Conservation (phyloP, 2,329 filamentous ascomycete species). For the Verticillium zaregamsianum region DNA sequence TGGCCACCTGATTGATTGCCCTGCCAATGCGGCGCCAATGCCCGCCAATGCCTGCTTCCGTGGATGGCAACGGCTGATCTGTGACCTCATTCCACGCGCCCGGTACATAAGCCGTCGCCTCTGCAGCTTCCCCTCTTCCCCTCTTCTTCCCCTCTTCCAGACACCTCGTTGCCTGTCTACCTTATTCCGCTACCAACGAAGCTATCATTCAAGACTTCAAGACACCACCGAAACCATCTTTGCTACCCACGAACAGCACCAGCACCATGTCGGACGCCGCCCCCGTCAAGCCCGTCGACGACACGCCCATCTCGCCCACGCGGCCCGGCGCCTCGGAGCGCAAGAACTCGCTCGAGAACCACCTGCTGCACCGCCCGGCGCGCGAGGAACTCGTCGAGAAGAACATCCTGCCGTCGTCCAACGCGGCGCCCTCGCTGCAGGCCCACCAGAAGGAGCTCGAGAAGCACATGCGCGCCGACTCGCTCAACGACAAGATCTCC, state of each 20-base stretch:
- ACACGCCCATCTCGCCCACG: conserved; percentile 54
- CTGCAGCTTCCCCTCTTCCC: not conserved
- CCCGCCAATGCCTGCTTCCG: not conserved
- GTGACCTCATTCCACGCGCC: not conserved
- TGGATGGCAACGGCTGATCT: not conserved
- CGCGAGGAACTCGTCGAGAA: conserved; percentile 75
- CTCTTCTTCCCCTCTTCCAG: not conserved
- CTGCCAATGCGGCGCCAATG: not conserved
- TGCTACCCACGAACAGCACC: not conserved
- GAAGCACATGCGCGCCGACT: conserved; percentile 83
- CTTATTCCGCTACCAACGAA: not conserved
- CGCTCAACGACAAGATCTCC: conserved; percentile 80
- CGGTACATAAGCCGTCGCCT: not conserved
- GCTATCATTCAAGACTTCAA: not conserved
- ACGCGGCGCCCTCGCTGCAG: conserved; percentile 72
- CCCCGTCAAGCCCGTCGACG: conserved; percentile 43
- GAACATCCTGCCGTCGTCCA: conserved; percentile 81
- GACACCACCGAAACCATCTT: not conserved
- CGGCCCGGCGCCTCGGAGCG: conserved; percentile 39
- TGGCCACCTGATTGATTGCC: not conserved
- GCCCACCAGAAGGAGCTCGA: conserved; percentile 81
- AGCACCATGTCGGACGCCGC: not conserved
- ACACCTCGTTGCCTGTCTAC: not conserved
- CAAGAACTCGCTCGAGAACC: conserved; percentile 69
- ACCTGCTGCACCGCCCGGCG: conserved; percentile 68